phyloP scores from a whole-genome alignment of 2,329 filamentous ascomycete genomes.

The Lasiodiplodia citricola region DNA sequence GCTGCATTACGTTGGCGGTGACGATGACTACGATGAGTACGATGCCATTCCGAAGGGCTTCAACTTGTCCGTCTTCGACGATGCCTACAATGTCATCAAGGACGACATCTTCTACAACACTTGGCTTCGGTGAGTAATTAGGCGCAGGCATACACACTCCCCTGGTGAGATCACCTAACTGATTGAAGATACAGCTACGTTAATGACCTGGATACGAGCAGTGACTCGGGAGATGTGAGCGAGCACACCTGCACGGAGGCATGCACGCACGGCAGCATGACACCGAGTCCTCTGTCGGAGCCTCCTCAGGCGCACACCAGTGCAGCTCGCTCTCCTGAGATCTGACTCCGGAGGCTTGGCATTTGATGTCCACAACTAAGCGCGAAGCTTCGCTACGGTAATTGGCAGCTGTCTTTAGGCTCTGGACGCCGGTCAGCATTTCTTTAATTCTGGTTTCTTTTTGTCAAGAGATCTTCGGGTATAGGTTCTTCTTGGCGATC shows the following conservation, averaged over 20 bases:
- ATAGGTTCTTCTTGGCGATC: background rate
- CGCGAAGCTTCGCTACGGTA: background rate
- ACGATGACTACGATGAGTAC: background rate
- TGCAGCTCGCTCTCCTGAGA: background rate
- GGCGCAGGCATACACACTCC: no score
- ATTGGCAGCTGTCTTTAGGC: background rate
- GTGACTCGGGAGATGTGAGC: background rate
- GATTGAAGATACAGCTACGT: conserved; percentile 5
- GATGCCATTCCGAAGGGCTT: conserved; percentile 55
- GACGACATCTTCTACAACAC: conserved; percentile 72
- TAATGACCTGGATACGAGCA: background rate
- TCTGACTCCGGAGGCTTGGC: background rate
- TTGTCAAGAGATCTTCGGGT: background rate
- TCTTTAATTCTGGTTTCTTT: background rate
- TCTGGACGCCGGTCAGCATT: background rate
- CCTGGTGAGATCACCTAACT: background rate
- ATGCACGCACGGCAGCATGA: background rate
- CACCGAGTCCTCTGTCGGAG: background rate
- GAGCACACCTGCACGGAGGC: background rate
- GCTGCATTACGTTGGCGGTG: background rate
- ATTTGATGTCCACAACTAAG: background rate
- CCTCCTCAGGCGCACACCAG: background rate
- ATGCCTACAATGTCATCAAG: conserved; percentile 65
- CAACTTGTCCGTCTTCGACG: conserved; percentile 61
- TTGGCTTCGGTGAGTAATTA: conserved; percentile 59